Conservation (phyloP, 2,329 filamentous ascomycete genomes). For the Aspergillus sp. region DNA sequence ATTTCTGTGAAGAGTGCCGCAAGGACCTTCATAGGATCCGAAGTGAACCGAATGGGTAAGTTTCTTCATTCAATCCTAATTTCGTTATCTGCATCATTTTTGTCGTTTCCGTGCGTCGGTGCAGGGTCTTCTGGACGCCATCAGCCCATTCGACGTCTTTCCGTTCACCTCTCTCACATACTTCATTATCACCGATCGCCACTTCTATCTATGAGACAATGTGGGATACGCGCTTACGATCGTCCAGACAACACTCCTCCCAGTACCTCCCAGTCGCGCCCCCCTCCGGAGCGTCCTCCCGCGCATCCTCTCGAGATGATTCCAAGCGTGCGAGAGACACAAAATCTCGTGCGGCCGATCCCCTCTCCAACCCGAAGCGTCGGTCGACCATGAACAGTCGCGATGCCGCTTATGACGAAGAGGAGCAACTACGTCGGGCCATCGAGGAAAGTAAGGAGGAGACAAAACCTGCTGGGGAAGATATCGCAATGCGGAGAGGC, state of each 20-base stretch:
- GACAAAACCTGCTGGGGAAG: constrained; percentile 55
- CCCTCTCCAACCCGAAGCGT: constrained; percentile 68
- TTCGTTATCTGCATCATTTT: not conserved
- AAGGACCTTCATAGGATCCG: constrained; percentile 87
- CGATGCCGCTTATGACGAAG: constrained; percentile 92
- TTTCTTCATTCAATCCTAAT: constrained; percentile 15
- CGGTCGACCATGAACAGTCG: constrained; percentile 97
- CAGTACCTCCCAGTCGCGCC: constrained; percentile 62
- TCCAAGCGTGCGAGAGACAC: constrained; percentile 40
- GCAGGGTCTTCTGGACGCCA: not conserved
- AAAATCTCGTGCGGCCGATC: constrained; percentile 47
- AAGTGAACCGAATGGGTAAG: constrained; percentile 81
- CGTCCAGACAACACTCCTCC: constrained; percentile 59
- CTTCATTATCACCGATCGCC: not conserved
- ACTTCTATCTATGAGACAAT: not conserved
- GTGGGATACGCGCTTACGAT: constrained; percentile 29
- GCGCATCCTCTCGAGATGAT: constrained; percentile 42
- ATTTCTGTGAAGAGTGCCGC: constrained; percentile 94
- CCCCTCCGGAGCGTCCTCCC: constrained; percentile 43
- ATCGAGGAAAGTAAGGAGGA: constrained; percentile 95
- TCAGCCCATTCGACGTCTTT: not conserved
- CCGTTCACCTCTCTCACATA: not conserved
- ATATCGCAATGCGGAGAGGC: constrained; percentile 59
- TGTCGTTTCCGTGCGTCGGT: not conserved
- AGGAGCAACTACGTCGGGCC: constrained; percentile 80